phyloP scores from a whole-genome alignment of 2,329 filamentous ascomycete species.

The Grosmannia huntii region DNA sequence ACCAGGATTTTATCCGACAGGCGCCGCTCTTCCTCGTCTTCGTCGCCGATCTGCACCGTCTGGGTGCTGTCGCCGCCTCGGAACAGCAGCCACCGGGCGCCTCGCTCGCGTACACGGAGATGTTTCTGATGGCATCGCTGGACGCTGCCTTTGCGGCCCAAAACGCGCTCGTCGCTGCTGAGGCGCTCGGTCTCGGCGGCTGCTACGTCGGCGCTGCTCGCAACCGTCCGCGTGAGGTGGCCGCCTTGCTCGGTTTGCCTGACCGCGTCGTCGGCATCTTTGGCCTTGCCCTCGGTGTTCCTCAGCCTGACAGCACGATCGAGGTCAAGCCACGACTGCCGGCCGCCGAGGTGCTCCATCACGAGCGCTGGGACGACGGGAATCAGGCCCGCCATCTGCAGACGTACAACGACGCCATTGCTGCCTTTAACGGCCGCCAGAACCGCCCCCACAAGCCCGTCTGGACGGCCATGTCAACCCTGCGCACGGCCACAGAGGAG shows the following conservation, averaged over 20 bases:
- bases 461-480: constrained; percentile 17
- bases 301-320: constrained; percentile 13
- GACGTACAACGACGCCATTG: constrained; percentile 16
- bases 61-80: constrained; percentile 14
- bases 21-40: constrained; percentile 21
- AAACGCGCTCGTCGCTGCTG: constrained; percentile 18
- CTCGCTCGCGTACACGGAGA: constrained; percentile 18
- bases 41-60: constrained; percentile 20
- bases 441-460: constrained; percentile 14
- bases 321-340: constrained; percentile 18
- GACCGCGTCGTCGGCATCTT: constrained; percentile 19
- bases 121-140: constrained; percentile 20
- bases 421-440: constrained; percentile 16
- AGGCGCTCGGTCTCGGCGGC: constrained; percentile 18
- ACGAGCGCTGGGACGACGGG: constrained; percentile 15
- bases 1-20: constrained; percentile 20
- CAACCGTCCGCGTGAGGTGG: constrained; percentile 17
- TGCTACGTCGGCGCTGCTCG: constrained; percentile 21
- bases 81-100: constrained; percentile 11
- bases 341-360: constrained; percentile 16
- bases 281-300: constrained; percentile 17
- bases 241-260: constrained; percentile 17
- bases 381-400: constrained; percentile 11
- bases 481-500: constrained; percentile 16
- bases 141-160: constrained; percentile 20